These are phyloP conservation scores for Nannizzia gypsea DNA, from an alignment of 2,329 filamentous ascomycete genomes.

Conservation along the genomic window DNA sequence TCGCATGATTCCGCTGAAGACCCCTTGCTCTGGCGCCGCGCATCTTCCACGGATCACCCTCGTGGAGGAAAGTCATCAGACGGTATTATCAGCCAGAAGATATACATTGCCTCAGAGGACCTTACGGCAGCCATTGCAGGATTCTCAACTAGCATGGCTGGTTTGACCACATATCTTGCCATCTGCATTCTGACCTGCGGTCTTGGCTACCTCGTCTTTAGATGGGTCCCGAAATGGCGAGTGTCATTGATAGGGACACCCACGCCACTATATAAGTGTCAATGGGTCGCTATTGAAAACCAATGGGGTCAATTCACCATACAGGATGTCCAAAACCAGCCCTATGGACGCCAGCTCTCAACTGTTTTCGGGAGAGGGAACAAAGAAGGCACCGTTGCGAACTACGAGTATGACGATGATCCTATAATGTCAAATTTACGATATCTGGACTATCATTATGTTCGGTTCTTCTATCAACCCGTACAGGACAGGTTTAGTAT, in stretches of 20 bases:
- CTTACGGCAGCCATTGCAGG: slow-evolving; percentile 87
- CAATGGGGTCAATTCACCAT: slow-evolving; percentile 89
- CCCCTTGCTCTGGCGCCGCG: slow-evolving; percentile 58
- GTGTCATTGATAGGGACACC: slow-evolving; percentile 61
- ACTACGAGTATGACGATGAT: slow-evolving; percentile 60
- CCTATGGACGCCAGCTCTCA: slow-evolving; percentile 51
- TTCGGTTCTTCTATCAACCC: slow-evolving; percentile 85
- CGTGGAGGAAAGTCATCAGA: slow-evolving; percentile 33
- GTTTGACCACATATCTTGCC: slow-evolving; percentile 55
- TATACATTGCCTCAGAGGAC: slow-evolving; percentile 88
- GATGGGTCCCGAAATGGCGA: slow-evolving; percentile 84
- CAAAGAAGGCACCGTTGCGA: slow-evolving; percentile 48
- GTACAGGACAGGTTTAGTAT: slow-evolving; percentile 78
- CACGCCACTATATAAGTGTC: slow-evolving; percentile 58
- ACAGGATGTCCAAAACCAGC: slow-evolving; percentile 51
- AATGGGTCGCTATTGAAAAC: slow-evolving; percentile 94
- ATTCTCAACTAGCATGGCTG: slow-evolving; percentile 63
- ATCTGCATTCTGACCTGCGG: slow-evolving; percentile 65
- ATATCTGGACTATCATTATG: slow-evolving; percentile 82
- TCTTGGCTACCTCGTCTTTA: slow-evolving; percentile 68
- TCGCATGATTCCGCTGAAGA: slow-evolving; percentile 38
- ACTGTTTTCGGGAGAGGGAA: slow-evolving; percentile 44
- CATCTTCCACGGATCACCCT: slow-evolving; percentile 54
- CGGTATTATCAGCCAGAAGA: slow-evolving; percentile 66
- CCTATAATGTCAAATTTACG: slow-evolving; percentile 64